Evolutionary conservation across 768 basidiomycete species (phyloP), one percentile per base, ranked within the genome.

Genomic region (Collybia nuda): DNA sequence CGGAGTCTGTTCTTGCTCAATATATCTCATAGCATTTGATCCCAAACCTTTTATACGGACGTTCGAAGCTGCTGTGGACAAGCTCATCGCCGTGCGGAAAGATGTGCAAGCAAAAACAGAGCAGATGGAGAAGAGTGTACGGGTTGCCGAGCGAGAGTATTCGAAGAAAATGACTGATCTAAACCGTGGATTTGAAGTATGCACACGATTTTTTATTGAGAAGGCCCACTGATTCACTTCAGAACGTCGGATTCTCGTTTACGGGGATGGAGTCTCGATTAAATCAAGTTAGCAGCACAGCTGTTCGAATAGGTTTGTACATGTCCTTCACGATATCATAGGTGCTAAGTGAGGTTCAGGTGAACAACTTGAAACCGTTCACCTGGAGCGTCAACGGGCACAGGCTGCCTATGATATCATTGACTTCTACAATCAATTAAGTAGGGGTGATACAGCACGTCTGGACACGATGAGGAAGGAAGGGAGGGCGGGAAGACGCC

Each of bases 361-460:
- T 38, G 96, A 98, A 70, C 93, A 98, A 67, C 80, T 99, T 38
- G 96, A 99, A 68, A 90, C 89, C 0, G 85, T 98, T 15, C 94
- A 97, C 63, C 81, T 93, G 48, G 90, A 95, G 56, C 81, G 96
- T 14, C 90, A 93, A 65, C 77, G 94, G 55, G 96, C 95, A 2
- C 92, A 95, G 61, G 95, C 95, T 6, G 93, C 97, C 0, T 88
- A 93, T 57, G 90, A 98, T 62, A 71, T 99, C 21, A 89, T 98
- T 43, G 87, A 93, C 56, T 95, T 88, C 65, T 98, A 98, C 66
- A 93, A 93, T 59, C 91, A 95, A 54, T 89, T 99, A 59, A 85
- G 88, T 6, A 84, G 83, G 48, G 88, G 84, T 1, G 92, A 95
- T 54, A 90, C 88, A 1, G 73, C 80, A 2, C 79, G 80, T 42